Conservation (phyloP, 2,329 filamentous ascomycete species). For the Sporothrix sp. region DNA sequence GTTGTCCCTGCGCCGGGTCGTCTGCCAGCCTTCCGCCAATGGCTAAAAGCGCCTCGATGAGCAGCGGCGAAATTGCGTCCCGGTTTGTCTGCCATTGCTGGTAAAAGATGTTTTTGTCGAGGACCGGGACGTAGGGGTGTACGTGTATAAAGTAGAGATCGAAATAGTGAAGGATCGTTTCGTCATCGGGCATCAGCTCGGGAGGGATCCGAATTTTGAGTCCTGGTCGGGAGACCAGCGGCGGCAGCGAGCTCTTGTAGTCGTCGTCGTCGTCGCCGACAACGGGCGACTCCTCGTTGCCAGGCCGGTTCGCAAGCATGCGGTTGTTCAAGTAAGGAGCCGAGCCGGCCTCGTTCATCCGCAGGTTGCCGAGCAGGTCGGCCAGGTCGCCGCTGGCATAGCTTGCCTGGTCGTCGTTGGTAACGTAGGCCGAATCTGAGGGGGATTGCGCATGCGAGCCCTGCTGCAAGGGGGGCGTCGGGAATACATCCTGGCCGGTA, state of each 20-base stretch:
- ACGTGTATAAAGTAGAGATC: constrained; percentile 84
- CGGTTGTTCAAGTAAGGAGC: constrained; percentile 72
- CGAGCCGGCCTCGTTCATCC: constrained; percentile 77
- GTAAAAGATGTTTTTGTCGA: constrained; percentile 75
- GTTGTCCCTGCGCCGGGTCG: constrained; percentile 73
- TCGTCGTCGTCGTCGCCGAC: constrained; percentile 63
- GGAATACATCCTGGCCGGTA: constrained; percentile 38
- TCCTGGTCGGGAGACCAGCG: constrained; percentile 57
- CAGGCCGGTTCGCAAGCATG: constrained; percentile 28
- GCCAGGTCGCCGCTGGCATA: constrained; percentile 64
- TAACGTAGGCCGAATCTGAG: constrained; percentile 41
- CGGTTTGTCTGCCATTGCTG: constrained; percentile 80
- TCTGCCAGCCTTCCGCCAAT: constrained; percentile 77
- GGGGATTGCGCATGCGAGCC: constrained; percentile 32
- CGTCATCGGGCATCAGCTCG: constrained; percentile 84
- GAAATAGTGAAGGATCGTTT: constrained; percentile 74
- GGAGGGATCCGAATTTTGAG: constrained; percentile 79
- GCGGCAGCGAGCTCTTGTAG: constrained; percentile 59
- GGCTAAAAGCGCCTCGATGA: constrained; percentile 85
- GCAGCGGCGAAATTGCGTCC: constrained; percentile 75
- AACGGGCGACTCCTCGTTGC: constrained; percentile 48
- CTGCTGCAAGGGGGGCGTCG: constrained; percentile 42
- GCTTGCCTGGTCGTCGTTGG: constrained; percentile 37
- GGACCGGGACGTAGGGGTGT: constrained; percentile 84
- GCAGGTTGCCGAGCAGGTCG: constrained; percentile 75